These are phyloP conservation scores for Penicilliopsis zonata DNA, from an alignment of 495 filamentous ascomycete species.

Conservation along the genomic window DNA sequence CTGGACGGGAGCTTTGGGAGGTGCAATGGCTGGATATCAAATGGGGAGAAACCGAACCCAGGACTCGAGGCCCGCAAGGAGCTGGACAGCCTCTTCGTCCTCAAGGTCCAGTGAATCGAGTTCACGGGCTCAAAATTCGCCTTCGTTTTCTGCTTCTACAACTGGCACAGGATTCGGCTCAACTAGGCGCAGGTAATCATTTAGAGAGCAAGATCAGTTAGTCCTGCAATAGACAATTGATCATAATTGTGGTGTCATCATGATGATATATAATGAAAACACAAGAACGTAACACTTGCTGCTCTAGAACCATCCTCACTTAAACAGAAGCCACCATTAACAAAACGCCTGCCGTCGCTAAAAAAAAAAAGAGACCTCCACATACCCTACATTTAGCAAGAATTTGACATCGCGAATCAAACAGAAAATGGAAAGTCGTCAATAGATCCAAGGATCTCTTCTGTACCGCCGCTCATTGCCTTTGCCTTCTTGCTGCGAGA, in stretches of 20 bases:
- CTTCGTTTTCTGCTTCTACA: slow-evolving; percentile 40
- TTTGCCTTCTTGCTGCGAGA: slow-evolving; percentile 25
- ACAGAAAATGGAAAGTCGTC: slow-evolving; percentile 22
- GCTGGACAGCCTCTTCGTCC: slow-evolving; percentile 13
- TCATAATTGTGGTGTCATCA: too few species aligned
- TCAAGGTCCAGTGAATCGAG: slow-evolving; percentile 34
- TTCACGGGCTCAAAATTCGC: slow-evolving; percentile 32
- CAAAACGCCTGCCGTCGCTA: not conserved
- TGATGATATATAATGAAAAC: too few species aligned
- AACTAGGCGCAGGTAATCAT: slow-evolving; percentile 67
- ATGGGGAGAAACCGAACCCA: slow-evolving; percentile 40
- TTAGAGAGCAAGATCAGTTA: too few species aligned
- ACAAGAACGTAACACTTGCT: too few species aligned
- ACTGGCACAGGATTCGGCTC: slow-evolving; percentile 87
- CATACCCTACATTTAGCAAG: too few species aligned
- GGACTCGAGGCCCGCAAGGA: slow-evolving; percentile 6
- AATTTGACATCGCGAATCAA: slow-evolving; percentile 1
- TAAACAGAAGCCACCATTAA: too few species aligned
- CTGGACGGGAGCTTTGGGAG: slow-evolving; percentile 66
- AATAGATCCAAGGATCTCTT: slow-evolving; percentile 29
- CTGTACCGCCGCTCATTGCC: slow-evolving; percentile 22
- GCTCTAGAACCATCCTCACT: too few species aligned
- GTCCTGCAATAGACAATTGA: not conserved
- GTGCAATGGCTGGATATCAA: slow-evolving; percentile 58
- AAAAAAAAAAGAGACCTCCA: not conserved